Evolutionary conservation across 1,139 yeast species (phyloP).

Genomic region (Hyphopichia burtonii): DNA sequence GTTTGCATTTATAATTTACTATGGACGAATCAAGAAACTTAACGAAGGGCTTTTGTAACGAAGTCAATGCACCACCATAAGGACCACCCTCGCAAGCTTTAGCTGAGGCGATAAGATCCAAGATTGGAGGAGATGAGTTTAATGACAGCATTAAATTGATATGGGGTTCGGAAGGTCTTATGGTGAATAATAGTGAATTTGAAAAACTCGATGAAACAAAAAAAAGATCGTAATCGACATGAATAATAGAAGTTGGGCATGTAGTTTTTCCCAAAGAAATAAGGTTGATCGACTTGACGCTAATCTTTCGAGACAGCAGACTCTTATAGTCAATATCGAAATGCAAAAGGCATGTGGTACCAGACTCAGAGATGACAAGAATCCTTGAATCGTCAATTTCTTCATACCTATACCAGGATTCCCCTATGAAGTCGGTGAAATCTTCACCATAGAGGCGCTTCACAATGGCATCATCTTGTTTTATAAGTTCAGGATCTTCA

Average conservation of each 20-base stretch:
- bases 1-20: background rate
- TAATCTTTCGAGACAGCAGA: background rate
- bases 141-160: conserved; percentile 21
- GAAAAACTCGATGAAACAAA: conserved; percentile 34
- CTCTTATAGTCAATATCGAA: background rate
- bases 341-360: conserved; percentile 1
- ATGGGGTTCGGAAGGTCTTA: conserved; percentile 27
- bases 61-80: background rate
- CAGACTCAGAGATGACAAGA: conserved; percentile 2
- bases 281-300: conserved; percentile 23
- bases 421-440: background rate
- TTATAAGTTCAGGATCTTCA: background rate
- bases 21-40: background rate
- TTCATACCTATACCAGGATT: background rate
- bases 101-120: conserved; percentile 20
- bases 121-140: conserved; percentile 36
- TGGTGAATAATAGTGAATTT: conserved; percentile 31
- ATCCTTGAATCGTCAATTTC: conserved; percentile 4
- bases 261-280: conserved; percentile 33
- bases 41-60: background rate
- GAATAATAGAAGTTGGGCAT: conserved; percentile 23
- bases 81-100: conserved; percentile 1
- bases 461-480: background rate
- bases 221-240: conserved; percentile 28
- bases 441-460: background rate